These are phyloP conservation scores for Ciborinia camelliae DNA, from an alignment of 2,329 filamentous ascomycete species.

Conservation along the genomic window DNA sequence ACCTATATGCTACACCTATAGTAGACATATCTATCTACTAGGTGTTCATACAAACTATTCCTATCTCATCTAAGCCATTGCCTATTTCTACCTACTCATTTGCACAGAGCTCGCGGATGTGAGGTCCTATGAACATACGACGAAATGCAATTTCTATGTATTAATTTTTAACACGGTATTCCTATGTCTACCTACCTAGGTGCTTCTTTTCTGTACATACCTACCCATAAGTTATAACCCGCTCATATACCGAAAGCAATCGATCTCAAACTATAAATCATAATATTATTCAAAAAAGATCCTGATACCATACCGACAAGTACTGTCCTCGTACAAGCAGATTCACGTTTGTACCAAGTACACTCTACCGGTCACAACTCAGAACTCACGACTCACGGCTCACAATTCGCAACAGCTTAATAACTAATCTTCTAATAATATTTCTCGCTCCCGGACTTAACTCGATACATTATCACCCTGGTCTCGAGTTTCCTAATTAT, in stretches of 20 bases:
- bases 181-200: not conserved
- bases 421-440: not conserved
- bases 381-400: not conserved
- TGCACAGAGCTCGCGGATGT: not conserved
- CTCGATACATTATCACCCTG: constrained; percentile 17
- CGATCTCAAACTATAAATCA: not conserved
- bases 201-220: not conserved
- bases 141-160: not conserved
- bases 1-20: not conserved
- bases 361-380: not conserved
- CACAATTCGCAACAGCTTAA: not conserved
- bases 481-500: constrained; percentile 14
- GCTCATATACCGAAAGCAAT: not conserved
- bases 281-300: too few relatives aligned
- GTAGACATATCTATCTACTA: not conserved
- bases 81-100: not conserved
- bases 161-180: not conserved
- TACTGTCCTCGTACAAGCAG: not conserved
- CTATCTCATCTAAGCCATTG: not conserved
- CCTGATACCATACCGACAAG: not conserved
- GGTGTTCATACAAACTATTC: not conserved
- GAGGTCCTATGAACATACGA: not conserved
- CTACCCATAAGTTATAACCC: not conserved
- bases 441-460: constrained; percentile 15
- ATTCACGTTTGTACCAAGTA: not conserved